Conservation (phyloP, 495 filamentous ascomycete species). For the Geopyxis carbonaria region DNA sequence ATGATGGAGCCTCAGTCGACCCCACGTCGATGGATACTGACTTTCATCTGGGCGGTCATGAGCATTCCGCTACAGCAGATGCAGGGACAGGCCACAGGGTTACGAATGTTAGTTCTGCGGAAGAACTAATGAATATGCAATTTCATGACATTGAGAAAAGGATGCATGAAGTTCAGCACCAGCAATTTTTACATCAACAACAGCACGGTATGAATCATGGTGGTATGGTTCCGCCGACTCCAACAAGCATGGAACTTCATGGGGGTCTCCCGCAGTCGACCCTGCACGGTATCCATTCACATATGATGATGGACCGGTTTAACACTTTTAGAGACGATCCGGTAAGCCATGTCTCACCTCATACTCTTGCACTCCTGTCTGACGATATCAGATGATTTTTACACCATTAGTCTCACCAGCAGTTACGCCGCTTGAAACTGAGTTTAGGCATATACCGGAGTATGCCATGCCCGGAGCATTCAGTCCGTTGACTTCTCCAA, state of each 20-base stretch:
- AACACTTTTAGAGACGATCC: constrained; percentile 63
- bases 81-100: neutral
- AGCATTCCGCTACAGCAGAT: constrained; percentile 2
- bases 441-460: constrained; percentile 55
- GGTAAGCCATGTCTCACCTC: constrained; percentile 35
- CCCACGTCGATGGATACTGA: constrained; percentile 23
- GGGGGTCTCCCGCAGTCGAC: constrained; percentile 43
- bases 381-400: constrained; percentile 51
- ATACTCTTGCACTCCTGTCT: constrained; percentile 8
- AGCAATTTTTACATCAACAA: constrained; percentile 26
- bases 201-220: constrained; percentile 32
- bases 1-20: constrained; percentile 8
- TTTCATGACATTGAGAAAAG: constrained; percentile 43
- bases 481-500: constrained; percentile 83
- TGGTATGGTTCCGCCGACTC: constrained; percentile 71
- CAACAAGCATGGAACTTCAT: constrained; percentile 80
- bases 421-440: constrained; percentile 74
- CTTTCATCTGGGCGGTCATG: constrained; percentile 11
- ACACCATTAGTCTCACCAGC: constrained; percentile 90
- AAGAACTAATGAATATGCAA: constrained; percentile 30
- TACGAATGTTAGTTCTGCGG: constrained; percentile 4
- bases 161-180: constrained; percentile 33
- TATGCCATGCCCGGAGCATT: constrained; percentile 83
- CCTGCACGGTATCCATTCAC: constrained; percentile 42
- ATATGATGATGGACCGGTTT: constrained; percentile 54